phyloP scores from a whole-genome alignment of 495 filamentous ascomycete species.

The Bathelium albidoporum region DNA sequence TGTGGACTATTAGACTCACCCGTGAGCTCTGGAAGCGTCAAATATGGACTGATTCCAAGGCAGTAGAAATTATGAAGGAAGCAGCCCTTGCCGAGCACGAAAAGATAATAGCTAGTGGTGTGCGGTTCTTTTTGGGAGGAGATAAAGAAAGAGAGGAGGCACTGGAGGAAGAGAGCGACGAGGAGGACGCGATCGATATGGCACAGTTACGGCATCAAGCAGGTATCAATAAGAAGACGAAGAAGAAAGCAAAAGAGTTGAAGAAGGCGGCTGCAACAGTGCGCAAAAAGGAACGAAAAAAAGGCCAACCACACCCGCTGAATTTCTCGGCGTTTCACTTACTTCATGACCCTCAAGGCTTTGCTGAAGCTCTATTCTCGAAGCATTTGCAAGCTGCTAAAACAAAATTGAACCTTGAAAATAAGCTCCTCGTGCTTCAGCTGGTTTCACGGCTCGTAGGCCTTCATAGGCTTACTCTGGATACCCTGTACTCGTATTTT shows the following conservation, averaged over 20 bases:
- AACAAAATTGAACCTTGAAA: slow-evolving; percentile 79
- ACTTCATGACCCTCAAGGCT: slow-evolving; percentile 89
- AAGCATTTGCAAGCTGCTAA: slow-evolving; percentile 84
- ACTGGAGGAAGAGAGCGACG: slow-evolving; percentile 81
- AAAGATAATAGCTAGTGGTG: slow-evolving; percentile 78
- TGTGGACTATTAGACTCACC: slow-evolving; percentile 91
- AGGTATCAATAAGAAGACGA: slow-evolving; percentile 90
- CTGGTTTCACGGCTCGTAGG: slow-evolving; percentile 85
- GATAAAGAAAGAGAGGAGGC: slow-evolving; percentile 89
- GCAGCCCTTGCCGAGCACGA: slow-evolving; percentile 71
- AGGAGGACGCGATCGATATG: slow-evolving; percentile 65
- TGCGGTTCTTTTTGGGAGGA: slow-evolving; percentile 90
- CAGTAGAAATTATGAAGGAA: slow-evolving; percentile 92
- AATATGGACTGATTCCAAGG: slow-evolving; percentile 78
- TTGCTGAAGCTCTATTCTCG: slow-evolving; percentile 79
- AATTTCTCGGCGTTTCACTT: slow-evolving; percentile 99
- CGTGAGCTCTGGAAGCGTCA: slow-evolving; percentile 81
- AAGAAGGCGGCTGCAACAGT: slow-evolving; percentile 69
- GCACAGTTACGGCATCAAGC: slow-evolving; percentile 71
- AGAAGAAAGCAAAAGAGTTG: slow-evolving; percentile 67
- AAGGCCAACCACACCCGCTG: slow-evolving; percentile 70
- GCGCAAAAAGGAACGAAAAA: slow-evolving; percentile 75
- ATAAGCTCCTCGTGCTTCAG: slow-evolving; percentile 78
- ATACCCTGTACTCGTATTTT: slow-evolving; percentile 80
- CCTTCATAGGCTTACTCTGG: slow-evolving; percentile 78